Evolutionary conservation across 441 rosid species (phyloP).

Genomic region (Melastoma candidum): DNA sequence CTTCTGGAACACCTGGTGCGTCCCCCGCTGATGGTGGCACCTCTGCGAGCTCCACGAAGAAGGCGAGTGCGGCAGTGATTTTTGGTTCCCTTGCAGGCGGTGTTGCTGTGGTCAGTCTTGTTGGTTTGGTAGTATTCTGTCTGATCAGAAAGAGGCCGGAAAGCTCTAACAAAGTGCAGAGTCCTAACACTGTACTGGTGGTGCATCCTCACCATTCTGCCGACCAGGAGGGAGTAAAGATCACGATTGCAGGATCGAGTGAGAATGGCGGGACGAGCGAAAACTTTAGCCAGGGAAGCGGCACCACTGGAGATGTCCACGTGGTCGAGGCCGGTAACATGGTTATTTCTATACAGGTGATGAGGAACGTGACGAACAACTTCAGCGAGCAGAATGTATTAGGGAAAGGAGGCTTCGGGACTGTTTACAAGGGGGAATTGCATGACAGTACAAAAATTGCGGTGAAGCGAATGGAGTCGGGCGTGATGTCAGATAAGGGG

Average conservation of each 20-base stretch:
- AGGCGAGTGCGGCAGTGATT: constrained; percentile 22
- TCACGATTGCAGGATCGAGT: constrained; percentile 43
- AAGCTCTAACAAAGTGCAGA: constrained; percentile 40
- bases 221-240: constrained; percentile 39
- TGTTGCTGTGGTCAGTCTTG: constrained; percentile 21
- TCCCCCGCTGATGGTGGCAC: background rate
- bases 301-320: constrained; percentile 12
- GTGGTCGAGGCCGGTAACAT: constrained; percentile 15
- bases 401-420: constrained; percentile 14
- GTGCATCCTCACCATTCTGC: constrained; percentile 54
- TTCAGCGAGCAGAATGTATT: constrained; percentile 17
- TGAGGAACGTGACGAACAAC: constrained; percentile 15
- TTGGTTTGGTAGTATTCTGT: constrained; percentile 31
- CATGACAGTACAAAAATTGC: constrained; percentile 17
- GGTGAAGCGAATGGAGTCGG: constrained; percentile 16
- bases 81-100: constrained; percentile 41
- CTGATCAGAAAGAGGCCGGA: constrained; percentile 26
- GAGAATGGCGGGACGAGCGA: constrained; percentile 13
- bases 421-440: constrained; percentile 8
- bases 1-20: constrained; percentile 13
- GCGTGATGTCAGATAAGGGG: constrained; percentile 11
- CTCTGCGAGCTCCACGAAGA: constrained; percentile 16
- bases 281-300: constrained; percentile 16
- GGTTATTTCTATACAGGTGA: constrained; percentile 15
- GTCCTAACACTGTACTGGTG: constrained; percentile 30